A percentile compares a stretch with the other conserved stretches of the same genome.
phyloP scores from a whole-genome alignment of 2,329 filamentous ascomycete genomes.

The Thelonectria olida region DNA sequence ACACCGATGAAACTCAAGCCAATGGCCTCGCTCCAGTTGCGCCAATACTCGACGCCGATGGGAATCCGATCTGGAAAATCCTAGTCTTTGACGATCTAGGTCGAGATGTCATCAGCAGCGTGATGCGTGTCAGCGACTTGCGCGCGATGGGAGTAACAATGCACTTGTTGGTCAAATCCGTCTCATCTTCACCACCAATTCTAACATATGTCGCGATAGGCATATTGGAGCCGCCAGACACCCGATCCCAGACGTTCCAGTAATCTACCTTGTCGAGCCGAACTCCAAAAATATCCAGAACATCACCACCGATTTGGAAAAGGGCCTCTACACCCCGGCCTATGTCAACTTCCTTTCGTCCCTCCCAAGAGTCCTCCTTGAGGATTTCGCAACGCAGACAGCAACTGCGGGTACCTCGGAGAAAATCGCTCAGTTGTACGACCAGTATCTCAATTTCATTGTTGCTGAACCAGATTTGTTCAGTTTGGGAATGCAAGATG shows the following conservation, averaged over 20 bases:
- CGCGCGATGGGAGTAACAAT: conserved; percentile 95
- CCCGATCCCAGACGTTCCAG: conserved; percentile 94
- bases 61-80: conserved; percentile 97
- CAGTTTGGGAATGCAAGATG: conserved; percentile 90
- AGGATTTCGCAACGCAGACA: conserved; percentile 93
- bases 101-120: conserved; percentile 95
- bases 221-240: conserved; percentile 85
- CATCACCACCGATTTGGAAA: conserved; percentile 87
- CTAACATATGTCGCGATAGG: conserved; percentile 55
- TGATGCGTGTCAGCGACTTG: conserved; percentile 92
- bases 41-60: conserved; percentile 85
- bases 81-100: conserved; percentile 93
- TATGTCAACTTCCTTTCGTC: conserved; percentile 98
- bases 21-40: conserved; percentile 75
- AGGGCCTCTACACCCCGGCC: conserved; percentile 88
- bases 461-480: conserved; percentile 96
- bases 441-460: conserved; percentile 98
- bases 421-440: conserved; percentile 89
- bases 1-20: conserved; percentile 69
- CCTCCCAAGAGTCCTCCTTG: conserved; percentile 86
- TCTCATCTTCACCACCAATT: background rate
- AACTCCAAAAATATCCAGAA: conserved; percentile 80
- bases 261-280: conserved; percentile 95
- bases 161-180: conserved; percentile 73
- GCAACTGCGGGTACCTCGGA: conserved; percentile 86